A percentile compares a stretch with the other conserved stretches of the same genome.
These are phyloP conservation scores for Podospora bellae-mahoneyi DNA, from an alignment of 495 filamentous ascomycete genomes.

Conservation along the genomic window DNA sequence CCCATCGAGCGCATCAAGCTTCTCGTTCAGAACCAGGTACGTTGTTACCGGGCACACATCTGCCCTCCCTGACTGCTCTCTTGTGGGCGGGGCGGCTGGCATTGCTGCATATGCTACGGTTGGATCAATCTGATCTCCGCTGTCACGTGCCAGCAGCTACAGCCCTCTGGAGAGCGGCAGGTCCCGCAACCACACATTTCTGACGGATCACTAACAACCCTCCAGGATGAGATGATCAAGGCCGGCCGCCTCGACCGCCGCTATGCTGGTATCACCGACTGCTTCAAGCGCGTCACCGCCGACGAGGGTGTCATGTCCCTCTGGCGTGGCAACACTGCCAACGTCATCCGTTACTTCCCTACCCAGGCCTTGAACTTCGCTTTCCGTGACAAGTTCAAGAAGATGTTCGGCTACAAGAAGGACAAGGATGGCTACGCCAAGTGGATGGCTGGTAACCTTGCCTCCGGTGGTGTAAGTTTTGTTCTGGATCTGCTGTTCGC, in stretches of 20 bases:
- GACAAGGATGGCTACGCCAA: slow-evolving; percentile 95
- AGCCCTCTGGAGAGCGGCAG: neutral
- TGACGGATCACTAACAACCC: slow-evolving; percentile 18
- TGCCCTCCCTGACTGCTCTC: neutral
- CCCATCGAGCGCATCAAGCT: slow-evolving; percentile 99
- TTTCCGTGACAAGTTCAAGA: slow-evolving; percentile 99
- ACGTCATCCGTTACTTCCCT: slow-evolving; percentile 99
- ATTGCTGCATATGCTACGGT: neutral
- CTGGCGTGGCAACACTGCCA: slow-evolving; percentile 99
- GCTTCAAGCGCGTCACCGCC: slow-evolving; percentile 83
- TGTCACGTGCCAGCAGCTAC: slow-evolving; percentile 23
- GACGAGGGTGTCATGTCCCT: slow-evolving; percentile 82
- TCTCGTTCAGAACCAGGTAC: slow-evolving; percentile 99
- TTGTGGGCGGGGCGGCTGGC: neutral
- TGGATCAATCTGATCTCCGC: neutral
- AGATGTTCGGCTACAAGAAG: slow-evolving; percentile 99
- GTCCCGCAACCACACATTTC: neutral
- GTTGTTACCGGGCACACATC: slow-evolving; percentile 29
- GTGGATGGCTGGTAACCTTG: slow-evolving; percentile 99
- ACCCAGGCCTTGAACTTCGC: slow-evolving; percentile 99
- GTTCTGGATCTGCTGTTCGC: slow-evolving; percentile 49
- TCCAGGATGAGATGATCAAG: slow-evolving; percentile 99
- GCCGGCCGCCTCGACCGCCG: slow-evolving; percentile 95
- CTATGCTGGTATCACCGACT: slow-evolving; percentile 91
- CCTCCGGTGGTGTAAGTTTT: slow-evolving; percentile 79